Evolutionary conservation across 192 early-diverging fungal species (phyloP), one percentile per base, ranked within the genome.

Genomic region (Tieghemiomyces parasiticus): DNA sequence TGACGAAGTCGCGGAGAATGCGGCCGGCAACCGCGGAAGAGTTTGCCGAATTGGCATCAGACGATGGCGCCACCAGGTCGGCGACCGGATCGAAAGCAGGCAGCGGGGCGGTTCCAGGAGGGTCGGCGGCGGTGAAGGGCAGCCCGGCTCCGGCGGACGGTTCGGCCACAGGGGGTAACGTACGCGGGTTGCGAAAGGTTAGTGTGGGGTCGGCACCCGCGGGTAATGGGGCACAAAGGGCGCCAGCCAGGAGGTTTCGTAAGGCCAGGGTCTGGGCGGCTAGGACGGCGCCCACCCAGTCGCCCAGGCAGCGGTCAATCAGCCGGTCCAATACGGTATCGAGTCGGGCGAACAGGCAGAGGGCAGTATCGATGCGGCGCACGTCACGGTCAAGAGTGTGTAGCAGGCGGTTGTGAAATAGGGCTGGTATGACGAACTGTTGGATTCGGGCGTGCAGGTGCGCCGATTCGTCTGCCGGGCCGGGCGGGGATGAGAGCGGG

Each of bases 351-450:
- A 56, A 56, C 13, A 29, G 20, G 16, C 54, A 24, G 24, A 56
- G 34, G 34, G 34, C 28, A n/a, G n/a, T n/a, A 3, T 56, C 54
- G 14, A 35, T 16, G 3, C 54, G 1, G 31, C 14, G 31, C 31
- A 56, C 20, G 14, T 56, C 54, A 2, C 29, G 31, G 34, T 56
- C 54, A 12, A 56, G 9, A 16, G 33, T 33, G 20, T 56, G 54
- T 1, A 56, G 32, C 30, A 56, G 33, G 31, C 54, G 54, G 54
- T 29, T 35, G 54, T 56, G 54, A 31, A 33, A 56, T 4, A 56
- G 54, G 32, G 32, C 26, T 2, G 54, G 54, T 14, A 56, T 34
- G 14, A 35, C 29, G 16, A 20, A 29, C 33, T 14, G 31, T 31
- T 56, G 54, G 30, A 29, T n/a, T 19, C 30, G 54, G 24, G 33